Percentiles rank a stretch among this genome's conserved stretches.
phyloP scores from a whole-genome alignment of 352 stramenopile genomes.

The Globisporangium emineosum region DNA sequence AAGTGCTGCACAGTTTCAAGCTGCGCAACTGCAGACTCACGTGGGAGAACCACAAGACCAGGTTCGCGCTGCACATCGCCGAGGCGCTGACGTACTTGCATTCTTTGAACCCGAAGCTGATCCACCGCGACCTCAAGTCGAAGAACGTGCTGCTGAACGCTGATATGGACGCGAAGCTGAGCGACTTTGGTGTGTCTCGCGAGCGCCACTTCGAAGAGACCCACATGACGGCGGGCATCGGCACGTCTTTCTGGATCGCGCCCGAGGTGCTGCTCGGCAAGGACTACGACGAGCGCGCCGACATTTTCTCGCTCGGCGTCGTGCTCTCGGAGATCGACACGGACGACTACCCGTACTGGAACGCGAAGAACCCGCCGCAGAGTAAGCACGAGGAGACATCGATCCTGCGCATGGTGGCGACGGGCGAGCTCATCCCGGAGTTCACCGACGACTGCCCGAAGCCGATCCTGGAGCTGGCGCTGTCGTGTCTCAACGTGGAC shows the following conservation, averaged over 20 bases:
- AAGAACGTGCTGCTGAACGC: constrained; percentile 34
- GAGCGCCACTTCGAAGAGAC: constrained; percentile 56
- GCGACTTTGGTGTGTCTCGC: constrained; percentile 71
- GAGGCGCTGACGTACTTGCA: constrained; percentile 67
- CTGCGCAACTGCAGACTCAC: constrained; percentile 36
- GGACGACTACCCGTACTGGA: constrained; percentile 63
- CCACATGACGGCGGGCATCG: constrained; percentile 67
- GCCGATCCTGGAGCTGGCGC: constrained; percentile 42
- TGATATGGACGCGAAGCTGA: constrained; percentile 69
- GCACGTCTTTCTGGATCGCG: constrained; percentile 72
- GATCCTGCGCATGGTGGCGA: constrained; percentile 65
- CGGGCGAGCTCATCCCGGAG: constrained; percentile 45
- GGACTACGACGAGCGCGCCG: constrained; percentile 50
- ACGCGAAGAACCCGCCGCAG: constrained; percentile 43
- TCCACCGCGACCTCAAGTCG: constrained; percentile 32
- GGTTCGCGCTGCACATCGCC: constrained; percentile 50
- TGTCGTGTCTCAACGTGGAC: constrained; percentile 49
- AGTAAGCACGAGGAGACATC: constrained; percentile 50
- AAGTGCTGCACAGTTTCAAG: constrained; percentile 51
- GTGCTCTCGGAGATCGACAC: constrained; percentile 57
- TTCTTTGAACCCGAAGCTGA: constrained; percentile 54
- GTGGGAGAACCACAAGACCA: constrained; percentile 53
- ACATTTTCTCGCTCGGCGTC: constrained; percentile 55
- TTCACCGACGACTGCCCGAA: constrained; percentile 51
- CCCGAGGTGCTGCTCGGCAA: constrained; percentile 58